These are phyloP conservation scores for Arachis hypogaea DNA, from an alignment of 306 rosid species.

Conservation along the genomic window DNA sequence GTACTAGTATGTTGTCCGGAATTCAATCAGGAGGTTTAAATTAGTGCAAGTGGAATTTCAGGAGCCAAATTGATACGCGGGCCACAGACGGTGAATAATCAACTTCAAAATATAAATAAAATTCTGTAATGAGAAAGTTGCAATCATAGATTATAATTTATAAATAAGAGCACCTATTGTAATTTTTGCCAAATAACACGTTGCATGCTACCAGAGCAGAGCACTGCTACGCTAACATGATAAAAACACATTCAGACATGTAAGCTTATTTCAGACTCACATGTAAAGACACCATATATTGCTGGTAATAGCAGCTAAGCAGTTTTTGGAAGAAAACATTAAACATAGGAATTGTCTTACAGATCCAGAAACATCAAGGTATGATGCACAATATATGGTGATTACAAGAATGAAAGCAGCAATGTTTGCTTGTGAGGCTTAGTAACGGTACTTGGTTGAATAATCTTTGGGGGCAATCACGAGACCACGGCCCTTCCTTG, in stretches of 20 bases:
- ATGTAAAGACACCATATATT: neutral
- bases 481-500: slow-evolving; percentile 90
- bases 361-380: slow-evolving; percentile 10
- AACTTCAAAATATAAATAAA: too few relatives aligned
- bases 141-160: neutral
- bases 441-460: slow-evolving; percentile 96
- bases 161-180: neutral
- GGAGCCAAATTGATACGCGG: too few relatives aligned
- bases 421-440: neutral
- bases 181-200: neutral
- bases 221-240: neutral
- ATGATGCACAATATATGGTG: neutral
- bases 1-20: too few relatives aligned
- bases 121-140: neutral
- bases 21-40: too few relatives aligned
- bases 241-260: neutral
- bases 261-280: too few relatives aligned
- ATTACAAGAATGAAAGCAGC: slow-evolving; percentile 5
- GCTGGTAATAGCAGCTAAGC: neutral
- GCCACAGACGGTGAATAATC: too few relatives aligned
- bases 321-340: neutral
- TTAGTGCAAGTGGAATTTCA: too few relatives aligned
- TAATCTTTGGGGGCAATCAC: slow-evolving; percentile 96
- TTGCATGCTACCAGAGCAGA: neutral
- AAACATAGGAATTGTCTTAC: neutral